phyloP scores from a whole-genome alignment of 441 rosid species.

The Gossypium lobatum region DNA sequence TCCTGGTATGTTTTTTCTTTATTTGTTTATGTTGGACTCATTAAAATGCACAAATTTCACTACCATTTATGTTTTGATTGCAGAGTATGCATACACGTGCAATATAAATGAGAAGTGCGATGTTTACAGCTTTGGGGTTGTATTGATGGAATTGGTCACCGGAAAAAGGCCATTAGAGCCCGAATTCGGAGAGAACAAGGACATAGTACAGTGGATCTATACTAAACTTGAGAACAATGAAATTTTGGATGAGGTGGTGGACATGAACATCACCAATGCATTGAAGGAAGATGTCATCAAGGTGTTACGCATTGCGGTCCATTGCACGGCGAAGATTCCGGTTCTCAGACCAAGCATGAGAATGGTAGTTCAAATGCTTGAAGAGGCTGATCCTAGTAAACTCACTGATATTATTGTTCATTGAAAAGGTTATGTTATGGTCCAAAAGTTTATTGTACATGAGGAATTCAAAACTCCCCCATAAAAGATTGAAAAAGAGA shows the following conservation, averaged over 20 bases:
- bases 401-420: too few relatives aligned
- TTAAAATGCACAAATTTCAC: not conserved
- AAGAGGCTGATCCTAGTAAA: too few relatives aligned
- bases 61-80: not conserved
- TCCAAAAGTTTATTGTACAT: too few relatives aligned
- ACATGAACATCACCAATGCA: conserved; percentile 24
- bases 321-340: conserved; percentile 38
- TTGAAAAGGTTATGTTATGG: too few relatives aligned
- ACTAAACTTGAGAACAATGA: conserved; percentile 26
- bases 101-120: conserved; percentile 15
- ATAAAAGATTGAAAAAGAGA: too few relatives aligned
- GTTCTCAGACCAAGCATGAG: conserved; percentile 45
- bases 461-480: too few relatives aligned
- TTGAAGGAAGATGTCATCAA: conserved; percentile 32
- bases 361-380: conserved; percentile 18
- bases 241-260: conserved; percentile 29
- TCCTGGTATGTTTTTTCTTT: conserved; percentile 23
- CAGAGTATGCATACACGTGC: conserved; percentile 45
- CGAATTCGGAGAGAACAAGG: conserved; percentile 42
- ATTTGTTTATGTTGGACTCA: too few relatives aligned
- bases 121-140: conserved; percentile 8
- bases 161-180: conserved; percentile 41
- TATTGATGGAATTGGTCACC: conserved; percentile 52
- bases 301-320: conserved; percentile 37
- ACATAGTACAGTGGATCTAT: conserved; percentile 39